Conservation (phyloP, 495 filamentous ascomycete species). For the Aspergillus affinis region DNA sequence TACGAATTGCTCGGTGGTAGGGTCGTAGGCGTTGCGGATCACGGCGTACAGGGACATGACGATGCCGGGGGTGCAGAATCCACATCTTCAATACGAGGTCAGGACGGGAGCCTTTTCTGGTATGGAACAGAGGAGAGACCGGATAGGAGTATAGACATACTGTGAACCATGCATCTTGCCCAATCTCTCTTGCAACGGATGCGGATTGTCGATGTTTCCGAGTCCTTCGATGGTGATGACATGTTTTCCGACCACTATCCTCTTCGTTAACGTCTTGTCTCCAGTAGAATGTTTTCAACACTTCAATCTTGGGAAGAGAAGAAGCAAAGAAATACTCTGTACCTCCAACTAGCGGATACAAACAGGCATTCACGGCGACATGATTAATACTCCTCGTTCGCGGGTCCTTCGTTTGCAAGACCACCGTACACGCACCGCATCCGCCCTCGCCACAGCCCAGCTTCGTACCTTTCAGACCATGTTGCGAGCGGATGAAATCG, state of each 20-base stretch:
- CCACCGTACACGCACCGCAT: slow-evolving; percentile 95
- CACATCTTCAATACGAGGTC: too few species aligned
- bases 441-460: slow-evolving; percentile 90
- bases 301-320: too few species aligned
- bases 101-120: too few species aligned
- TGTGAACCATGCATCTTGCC: slow-evolving; percentile 69
- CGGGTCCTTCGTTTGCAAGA: slow-evolving; percentile 27
- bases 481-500: slow-evolving; percentile 48
- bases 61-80: slow-evolving; percentile 95
- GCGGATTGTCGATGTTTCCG: slow-evolving; percentile 79
- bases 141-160: slow-evolving; percentile 40
- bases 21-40: slow-evolving; percentile 70
- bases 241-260: slow-evolving; percentile 83
- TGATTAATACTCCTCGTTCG: slow-evolving; percentile 69
- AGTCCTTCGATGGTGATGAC: slow-evolving; percentile 99
- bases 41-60: slow-evolving; percentile 77
- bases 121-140: background rate
- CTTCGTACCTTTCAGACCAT: slow-evolving; percentile 50
- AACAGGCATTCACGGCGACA: slow-evolving; percentile 86
- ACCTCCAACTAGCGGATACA: slow-evolving; percentile 79
- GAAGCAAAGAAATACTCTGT: background rate
- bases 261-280: too few species aligned
- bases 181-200: slow-evolving; percentile 89
- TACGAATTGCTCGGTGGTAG: slow-evolving; percentile 26
- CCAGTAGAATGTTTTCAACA: too few species aligned